These are phyloP conservation scores for Venturia carpophila DNA, from an alignment of 2,329 filamentous ascomycete species.

Conservation along the genomic window DNA sequence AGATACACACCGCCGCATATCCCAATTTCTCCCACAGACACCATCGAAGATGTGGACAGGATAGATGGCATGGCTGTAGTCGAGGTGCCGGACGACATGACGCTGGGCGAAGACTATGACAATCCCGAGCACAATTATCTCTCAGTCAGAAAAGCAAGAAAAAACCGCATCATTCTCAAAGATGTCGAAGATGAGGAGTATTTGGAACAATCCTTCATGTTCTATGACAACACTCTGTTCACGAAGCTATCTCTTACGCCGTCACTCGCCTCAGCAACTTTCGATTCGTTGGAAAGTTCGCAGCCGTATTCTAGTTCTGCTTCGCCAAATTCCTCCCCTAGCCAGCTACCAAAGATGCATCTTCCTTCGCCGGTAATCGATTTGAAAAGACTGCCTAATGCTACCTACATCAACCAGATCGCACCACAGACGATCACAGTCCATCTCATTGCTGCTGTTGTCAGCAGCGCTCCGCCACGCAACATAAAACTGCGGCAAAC, in stretches of 20 bases:
- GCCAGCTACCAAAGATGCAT: constrained; percentile 22
- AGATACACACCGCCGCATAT: not conserved
- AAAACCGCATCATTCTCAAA: not conserved
- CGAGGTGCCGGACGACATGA: not conserved
- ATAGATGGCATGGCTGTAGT: not conserved
- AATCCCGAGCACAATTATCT: not conserved
- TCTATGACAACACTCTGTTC: not conserved
- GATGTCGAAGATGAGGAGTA: not conserved
- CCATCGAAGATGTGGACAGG: not conserved
- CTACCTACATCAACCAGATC: constrained; percentile 57
- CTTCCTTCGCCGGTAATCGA: constrained; percentile 48
- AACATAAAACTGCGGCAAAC: constrained; percentile 55
- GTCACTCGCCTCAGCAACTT: not conserved
- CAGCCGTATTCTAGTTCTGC: not conserved
- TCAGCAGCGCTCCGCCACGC: constrained; percentile 61
- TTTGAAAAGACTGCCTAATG: constrained; percentile 62
- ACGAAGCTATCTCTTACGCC: not conserved
- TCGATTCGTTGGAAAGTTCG: constrained; percentile 18
- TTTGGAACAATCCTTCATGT: constrained; percentile 2
- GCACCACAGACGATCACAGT: constrained; percentile 74
- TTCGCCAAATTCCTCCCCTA: constrained; percentile 6
- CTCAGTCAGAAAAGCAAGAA: not conserved
- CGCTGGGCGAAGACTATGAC: not conserved
- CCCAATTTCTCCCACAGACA: not conserved
- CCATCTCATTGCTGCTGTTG: constrained; percentile 72